A percentile compares a stretch with the other conserved stretches of the same genome.
phyloP scores from a whole-genome alignment of 2,329 filamentous ascomycete genomes.

The Aspergillus ochraceus region DNA sequence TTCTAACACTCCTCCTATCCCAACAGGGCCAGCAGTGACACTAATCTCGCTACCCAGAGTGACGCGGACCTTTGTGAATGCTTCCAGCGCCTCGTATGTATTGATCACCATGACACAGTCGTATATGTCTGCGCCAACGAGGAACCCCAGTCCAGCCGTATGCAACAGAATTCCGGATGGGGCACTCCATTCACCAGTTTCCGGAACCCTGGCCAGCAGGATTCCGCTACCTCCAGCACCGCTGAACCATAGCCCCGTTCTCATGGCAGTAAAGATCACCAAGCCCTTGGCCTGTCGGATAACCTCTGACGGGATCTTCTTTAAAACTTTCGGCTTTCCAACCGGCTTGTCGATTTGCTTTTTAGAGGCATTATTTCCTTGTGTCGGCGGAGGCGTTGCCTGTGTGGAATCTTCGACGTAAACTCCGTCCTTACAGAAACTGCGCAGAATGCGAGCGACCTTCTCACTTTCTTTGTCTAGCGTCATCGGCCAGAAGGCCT shows the following conservation, averaged over 20 bases:
- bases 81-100: conserved; percentile 76
- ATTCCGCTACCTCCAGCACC: conserved; percentile 92
- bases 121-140: conserved; percentile 91
- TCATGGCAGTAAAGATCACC: conserved; percentile 94
- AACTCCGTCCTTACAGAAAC: conserved; percentile 82
- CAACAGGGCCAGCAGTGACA: conserved; percentile 72
- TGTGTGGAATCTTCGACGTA: conserved; percentile 60
- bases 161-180: conserved; percentile 90
- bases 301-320: conserved; percentile 83
- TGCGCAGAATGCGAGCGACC: conserved; percentile 82
- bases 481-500: conserved; percentile 82
- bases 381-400: conserved; percentile 33
- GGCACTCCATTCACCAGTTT: conserved; percentile 86
- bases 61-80: conserved; percentile 75
- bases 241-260: conserved; percentile 86
- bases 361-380: conserved; percentile 30
- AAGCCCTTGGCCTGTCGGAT: conserved; percentile 87
- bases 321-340: conserved; percentile 64
- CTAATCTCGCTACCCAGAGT: conserved; percentile 81
- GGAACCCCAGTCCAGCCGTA: conserved; percentile 82
- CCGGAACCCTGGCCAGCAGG: conserved; percentile 72
- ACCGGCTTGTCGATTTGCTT: conserved; percentile 53
- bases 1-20: conserved; percentile 72
- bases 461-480: conserved; percentile 90
- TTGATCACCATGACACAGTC: conserved; percentile 94